phyloP scores from a whole-genome alignment of 768 basidiomycete genomes.

The Tricholoma furcatifolium region DNA sequence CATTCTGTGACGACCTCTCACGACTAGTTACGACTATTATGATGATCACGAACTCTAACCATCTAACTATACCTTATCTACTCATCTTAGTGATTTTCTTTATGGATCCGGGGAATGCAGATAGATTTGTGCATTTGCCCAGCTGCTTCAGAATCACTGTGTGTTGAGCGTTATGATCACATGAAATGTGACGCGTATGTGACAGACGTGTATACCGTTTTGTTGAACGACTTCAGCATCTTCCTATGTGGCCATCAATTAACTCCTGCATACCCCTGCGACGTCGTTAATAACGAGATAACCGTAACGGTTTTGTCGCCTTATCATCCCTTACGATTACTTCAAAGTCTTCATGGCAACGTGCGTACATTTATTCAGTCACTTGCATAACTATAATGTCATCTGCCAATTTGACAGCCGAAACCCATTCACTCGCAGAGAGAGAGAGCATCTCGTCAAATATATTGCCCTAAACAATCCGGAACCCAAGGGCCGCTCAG shows the following conservation, averaged over 20 bases:
- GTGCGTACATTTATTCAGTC: background rate
- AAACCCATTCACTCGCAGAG: slow-evolving; percentile 31
- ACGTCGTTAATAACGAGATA: background rate
- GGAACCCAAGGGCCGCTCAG: slow-evolving; percentile 37
- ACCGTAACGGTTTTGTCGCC: too few species aligned
- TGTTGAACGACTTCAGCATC: background rate
- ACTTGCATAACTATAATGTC: background rate
- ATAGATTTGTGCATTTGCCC: background rate
- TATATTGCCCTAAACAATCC: slow-evolving; percentile 53
- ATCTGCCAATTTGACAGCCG: slow-evolving; percentile 16
- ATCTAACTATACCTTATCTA: slow-evolving; percentile 1
- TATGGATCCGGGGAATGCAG: background rate
- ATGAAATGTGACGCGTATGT: slow-evolving; percentile 8
- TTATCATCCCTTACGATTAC: too few species aligned
- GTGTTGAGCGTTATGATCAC: background rate
- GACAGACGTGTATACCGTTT: background rate
- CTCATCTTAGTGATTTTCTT: slow-evolving; percentile 8
- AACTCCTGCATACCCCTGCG: background rate
- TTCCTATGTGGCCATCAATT: background rate
- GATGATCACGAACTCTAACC: slow-evolving; percentile 13
- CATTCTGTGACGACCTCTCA: slow-evolving; percentile 13
- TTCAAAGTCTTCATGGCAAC: background rate
- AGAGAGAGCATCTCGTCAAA: slow-evolving; percentile 42
- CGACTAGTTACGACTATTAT: slow-evolving; percentile 16
- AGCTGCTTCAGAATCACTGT: background rate